phyloP scores from a whole-genome alignment of 2,329 filamentous ascomycete genomes.

The Ophiosphaerella herpotricha region DNA sequence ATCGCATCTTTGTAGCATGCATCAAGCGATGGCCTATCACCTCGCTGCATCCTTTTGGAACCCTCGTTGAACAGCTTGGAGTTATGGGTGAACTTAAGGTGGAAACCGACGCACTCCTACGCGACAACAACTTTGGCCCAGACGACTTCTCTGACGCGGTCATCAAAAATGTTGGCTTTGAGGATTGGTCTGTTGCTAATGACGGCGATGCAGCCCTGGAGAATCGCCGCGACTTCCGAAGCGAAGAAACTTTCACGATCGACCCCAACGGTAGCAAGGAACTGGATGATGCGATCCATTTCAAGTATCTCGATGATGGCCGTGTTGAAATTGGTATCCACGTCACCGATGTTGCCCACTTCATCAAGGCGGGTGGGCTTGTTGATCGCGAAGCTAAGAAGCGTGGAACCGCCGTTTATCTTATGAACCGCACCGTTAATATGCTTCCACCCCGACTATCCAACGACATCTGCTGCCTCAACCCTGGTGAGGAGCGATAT shows the following conservation, averaged over 20 bases:
- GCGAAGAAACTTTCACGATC: slow-evolving; percentile 87
- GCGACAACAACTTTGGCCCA: slow-evolving; percentile 98
- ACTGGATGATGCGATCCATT: slow-evolving; percentile 88
- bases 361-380: slow-evolving; percentile 93
- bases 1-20: slow-evolving; percentile 97
- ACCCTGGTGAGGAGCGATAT: slow-evolving; percentile 85
- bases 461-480: slow-evolving; percentile 83
- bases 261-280: slow-evolving; percentile 87
- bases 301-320: slow-evolving; percentile 81
- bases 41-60: slow-evolving; percentile 98
- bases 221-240: slow-evolving; percentile 85
- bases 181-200: slow-evolving; percentile 85
- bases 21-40: slow-evolving; percentile 99
- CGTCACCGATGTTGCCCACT: slow-evolving; percentile 92
- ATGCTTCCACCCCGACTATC: slow-evolving; percentile 87
- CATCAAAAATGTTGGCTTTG: slow-evolving; percentile 85
- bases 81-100: slow-evolving; percentile 98
- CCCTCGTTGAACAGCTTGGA: slow-evolving; percentile 93
- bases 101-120: slow-evolving; percentile 93
- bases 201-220: slow-evolving; percentile 77
- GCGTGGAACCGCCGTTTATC: slow-evolving; percentile 91
- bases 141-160: slow-evolving; percentile 98
- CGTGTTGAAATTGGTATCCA: slow-evolving; percentile 94
- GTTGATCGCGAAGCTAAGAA: slow-evolving; percentile 98
- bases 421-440: slow-evolving; percentile 86